phyloP scores from a whole-genome alignment of 768 basidiomycete genomes.

The Leccinum boreale region DNA sequence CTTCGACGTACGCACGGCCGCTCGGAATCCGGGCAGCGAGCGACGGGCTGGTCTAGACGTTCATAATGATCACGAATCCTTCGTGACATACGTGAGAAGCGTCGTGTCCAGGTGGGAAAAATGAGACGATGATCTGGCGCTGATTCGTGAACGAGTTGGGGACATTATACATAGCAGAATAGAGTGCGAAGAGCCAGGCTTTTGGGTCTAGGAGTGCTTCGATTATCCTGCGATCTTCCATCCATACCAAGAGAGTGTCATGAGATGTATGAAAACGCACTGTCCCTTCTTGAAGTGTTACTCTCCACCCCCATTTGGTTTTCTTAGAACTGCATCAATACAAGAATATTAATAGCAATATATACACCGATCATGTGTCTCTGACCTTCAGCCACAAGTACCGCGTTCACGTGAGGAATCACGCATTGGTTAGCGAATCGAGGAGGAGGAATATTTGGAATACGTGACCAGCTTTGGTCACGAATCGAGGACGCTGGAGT shows the following conservation, averaged over 20 bases:
- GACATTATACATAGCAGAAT: constrained; percentile 56
- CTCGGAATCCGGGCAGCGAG: constrained; percentile 56
- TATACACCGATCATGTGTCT: background rate
- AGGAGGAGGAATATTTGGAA: constrained; percentile 60
- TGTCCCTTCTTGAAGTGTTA: constrained; percentile 76
- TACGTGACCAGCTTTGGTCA: background rate
- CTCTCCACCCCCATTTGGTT: constrained; percentile 84
- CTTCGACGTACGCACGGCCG: constrained; percentile 59
- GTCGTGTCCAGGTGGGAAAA: constrained; percentile 65
- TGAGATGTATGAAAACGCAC: constrained; percentile 38
- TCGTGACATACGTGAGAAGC: constrained; percentile 59
- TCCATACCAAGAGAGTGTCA: background rate
- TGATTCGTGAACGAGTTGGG: constrained; percentile 71
- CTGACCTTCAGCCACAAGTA: constrained; percentile 60
- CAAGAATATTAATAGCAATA: background rate
- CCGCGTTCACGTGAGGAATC: constrained; percentile 75
- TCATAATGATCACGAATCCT: constrained; percentile 62
- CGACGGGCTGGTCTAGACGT: constrained; percentile 63
- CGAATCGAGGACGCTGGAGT: background rate
- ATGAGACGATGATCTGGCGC: constrained; percentile 57
- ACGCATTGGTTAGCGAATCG: constrained; percentile 69
- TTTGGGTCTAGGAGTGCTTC: constrained; percentile 68
- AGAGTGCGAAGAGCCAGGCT: constrained; percentile 74
- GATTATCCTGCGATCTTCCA: constrained; percentile 45
- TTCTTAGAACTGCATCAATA: constrained; percentile 34